phyloP scores from a whole-genome alignment of 2,329 filamentous ascomycete genomes.

The Stromatinia cepivora region DNA sequence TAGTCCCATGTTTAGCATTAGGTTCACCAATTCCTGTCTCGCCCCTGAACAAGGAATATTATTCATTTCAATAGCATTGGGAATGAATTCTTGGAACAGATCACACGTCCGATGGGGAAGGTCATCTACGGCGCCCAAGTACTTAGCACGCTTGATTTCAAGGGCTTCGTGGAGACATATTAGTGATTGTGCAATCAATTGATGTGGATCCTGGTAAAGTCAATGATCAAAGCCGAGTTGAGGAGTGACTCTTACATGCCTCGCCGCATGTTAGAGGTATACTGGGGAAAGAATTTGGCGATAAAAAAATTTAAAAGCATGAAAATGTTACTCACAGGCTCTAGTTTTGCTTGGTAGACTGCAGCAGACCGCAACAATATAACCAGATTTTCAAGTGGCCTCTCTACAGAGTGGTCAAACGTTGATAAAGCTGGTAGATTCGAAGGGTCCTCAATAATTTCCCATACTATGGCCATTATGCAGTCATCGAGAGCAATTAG shows the following conservation, averaged over 20 bases:
- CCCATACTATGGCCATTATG: not conserved
- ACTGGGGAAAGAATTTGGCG: too few relatives aligned
- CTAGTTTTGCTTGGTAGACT: not conserved
- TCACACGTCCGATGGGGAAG: not conserved
- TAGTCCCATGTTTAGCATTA: slow-evolving; percentile 92
- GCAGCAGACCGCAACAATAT: not conserved
- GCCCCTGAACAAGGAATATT: slow-evolving; percentile 98
- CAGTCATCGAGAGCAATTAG: not conserved
- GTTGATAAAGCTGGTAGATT: not conserved
- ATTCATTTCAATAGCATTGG: slow-evolving; percentile 98
- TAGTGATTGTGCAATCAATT: not conserved
- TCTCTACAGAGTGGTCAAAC: not conserved
- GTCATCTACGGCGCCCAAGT: not conserved
- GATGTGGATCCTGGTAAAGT: not conserved
- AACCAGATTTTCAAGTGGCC: not conserved
- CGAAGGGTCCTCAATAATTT: not conserved
- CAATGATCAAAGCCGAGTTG: not conserved
- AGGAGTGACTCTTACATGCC: too few relatives aligned
- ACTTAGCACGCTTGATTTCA: not conserved
- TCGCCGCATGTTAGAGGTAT: too few relatives aligned
- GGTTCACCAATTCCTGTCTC: slow-evolving; percentile 87
- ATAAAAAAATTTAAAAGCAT: not conserved
- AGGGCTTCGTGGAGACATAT: not conserved
- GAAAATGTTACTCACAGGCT: not conserved
- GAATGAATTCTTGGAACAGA: slow-evolving; percentile 77